These are phyloP conservation scores for Aureobasidium lini DNA, from an alignment of 2,329 filamentous ascomycete genomes.

Conservation along the genomic window DNA sequence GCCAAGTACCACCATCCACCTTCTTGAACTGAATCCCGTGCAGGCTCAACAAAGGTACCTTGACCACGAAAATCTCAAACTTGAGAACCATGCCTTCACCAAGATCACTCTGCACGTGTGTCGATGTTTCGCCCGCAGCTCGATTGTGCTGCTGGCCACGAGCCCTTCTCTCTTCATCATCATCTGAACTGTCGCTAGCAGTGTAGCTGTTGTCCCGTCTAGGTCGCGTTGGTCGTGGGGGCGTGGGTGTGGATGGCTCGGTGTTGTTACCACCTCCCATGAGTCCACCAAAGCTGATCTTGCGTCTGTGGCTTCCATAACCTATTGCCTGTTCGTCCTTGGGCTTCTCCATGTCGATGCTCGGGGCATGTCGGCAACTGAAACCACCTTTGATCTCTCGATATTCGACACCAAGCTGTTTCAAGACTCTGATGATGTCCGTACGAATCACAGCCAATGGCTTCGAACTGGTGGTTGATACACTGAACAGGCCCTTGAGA, in stretches of 20 bases:
- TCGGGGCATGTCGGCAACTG: slow-evolving; percentile 77
- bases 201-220: slow-evolving; percentile 60
- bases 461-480: slow-evolving; percentile 91
- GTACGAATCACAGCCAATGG: slow-evolving; percentile 76
- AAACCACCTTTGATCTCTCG: slow-evolving; percentile 91
- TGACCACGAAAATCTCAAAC: slow-evolving; percentile 97
- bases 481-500: slow-evolving; percentile 93
- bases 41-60: slow-evolving; percentile 83
- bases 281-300: slow-evolving; percentile 76
- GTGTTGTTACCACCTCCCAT: slow-evolving; percentile 53
- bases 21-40: slow-evolving; percentile 99
- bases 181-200: slow-evolving; percentile 67
- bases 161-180: slow-evolving; percentile 19
- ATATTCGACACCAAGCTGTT: slow-evolving; percentile 82
- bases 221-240: slow-evolving; percentile 41
- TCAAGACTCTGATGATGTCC: slow-evolving; percentile 85
- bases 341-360: slow-evolving; percentile 68
- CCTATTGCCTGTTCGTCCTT: slow-evolving; percentile 32
- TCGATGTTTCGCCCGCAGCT: slow-evolving; percentile 78
- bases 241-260: slow-evolving; percentile 59
- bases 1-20: slow-evolving; percentile 90
- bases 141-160: slow-evolving; percentile 24
- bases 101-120: slow-evolving; percentile 83
- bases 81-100: slow-evolving; percentile 76
- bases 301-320: slow-evolving; percentile 55